Evolutionary conservation across 2,329 filamentous ascomycete species (phyloP).

Genomic region (Cercospora beticola): DNA sequence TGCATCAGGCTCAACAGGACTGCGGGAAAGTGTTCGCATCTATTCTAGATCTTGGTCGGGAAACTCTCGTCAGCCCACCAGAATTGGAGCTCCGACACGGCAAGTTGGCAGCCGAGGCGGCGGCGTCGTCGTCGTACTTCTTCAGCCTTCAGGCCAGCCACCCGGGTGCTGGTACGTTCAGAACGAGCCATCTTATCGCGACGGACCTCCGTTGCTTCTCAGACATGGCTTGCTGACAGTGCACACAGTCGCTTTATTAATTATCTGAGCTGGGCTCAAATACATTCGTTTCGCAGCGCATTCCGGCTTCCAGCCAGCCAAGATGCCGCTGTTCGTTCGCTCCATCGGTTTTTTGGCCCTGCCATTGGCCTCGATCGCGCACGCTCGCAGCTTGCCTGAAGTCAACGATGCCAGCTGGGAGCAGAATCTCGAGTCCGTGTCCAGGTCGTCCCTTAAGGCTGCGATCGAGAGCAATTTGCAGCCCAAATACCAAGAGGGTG

Average conservation of each 20-base stretch:
- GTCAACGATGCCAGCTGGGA: slow-evolving; percentile 46
- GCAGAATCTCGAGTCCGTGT: slow-evolving; percentile 57
- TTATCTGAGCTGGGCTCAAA: background rate
- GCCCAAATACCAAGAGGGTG: slow-evolving; percentile 65
- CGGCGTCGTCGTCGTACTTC: background rate
- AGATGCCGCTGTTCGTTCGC: slow-evolving; percentile 43
- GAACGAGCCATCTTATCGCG: background rate
- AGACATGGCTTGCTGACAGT: slow-evolving; percentile 11
- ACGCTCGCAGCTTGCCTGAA: slow-evolving; percentile 24
- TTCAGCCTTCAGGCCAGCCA: background rate
- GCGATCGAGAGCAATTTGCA: slow-evolving; percentile 64
- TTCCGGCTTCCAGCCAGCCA: slow-evolving; percentile 2
- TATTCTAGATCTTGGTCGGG: background rate
- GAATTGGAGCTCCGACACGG: background rate
- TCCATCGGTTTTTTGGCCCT: slow-evolving; percentile 42
- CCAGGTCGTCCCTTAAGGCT: slow-evolving; percentile 62
- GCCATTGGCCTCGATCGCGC: slow-evolving; percentile 39
- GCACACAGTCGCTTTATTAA: background rate
- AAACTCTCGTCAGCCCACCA: background rate
- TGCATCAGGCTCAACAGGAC: background rate
- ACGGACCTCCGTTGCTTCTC: background rate
- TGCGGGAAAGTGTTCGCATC: background rate
- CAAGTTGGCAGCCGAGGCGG: background rate
- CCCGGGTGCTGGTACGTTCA: background rate
- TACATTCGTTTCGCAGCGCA: background rate